Conservation (phyloP, 1,139 yeast genomes). For the Chernovozyma aurita region DNA sequence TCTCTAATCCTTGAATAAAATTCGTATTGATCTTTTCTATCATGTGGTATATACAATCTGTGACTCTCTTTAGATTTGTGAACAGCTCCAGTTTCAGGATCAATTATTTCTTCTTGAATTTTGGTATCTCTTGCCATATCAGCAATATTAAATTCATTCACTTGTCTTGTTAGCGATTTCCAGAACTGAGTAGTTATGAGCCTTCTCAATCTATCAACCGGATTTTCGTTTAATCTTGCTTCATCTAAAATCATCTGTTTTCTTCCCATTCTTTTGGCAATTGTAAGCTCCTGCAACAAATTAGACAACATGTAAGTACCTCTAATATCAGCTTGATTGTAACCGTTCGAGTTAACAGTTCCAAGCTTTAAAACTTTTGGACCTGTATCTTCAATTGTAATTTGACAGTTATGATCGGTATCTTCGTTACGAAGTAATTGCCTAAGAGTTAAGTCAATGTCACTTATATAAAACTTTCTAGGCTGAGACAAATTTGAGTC, state of each 20-base stretch:
- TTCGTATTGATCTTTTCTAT: constrained; percentile 68
- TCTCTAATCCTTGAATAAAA: constrained; percentile 57
- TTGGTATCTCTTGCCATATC: constrained; percentile 82
- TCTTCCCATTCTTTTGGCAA: constrained; percentile 79
- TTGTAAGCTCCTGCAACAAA: constrained; percentile 81
- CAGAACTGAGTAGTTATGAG: constrained; percentile 77
- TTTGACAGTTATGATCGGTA: constrained; percentile 81
- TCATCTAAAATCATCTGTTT: constrained; percentile 77
- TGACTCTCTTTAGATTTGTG: constrained; percentile 44
- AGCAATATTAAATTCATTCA: constrained; percentile 57
- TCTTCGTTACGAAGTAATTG: constrained; percentile 76
- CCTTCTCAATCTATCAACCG: constrained; percentile 73
- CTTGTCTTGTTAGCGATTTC: constrained; percentile 70
- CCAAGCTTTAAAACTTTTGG: constrained; percentile 14
- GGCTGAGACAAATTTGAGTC: constrained; percentile 38
- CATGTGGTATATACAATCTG: constrained; percentile 72
- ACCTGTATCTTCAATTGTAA: constrained; percentile 33
- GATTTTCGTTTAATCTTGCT: constrained; percentile 80
- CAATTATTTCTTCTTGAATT: constrained; percentile 52
- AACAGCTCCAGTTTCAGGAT: constrained; percentile 26
- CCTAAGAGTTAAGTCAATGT: constrained; percentile 68
- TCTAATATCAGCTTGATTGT: constrained; percentile 63
- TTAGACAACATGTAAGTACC: constrained; percentile 93
- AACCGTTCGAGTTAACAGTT: constrained; percentile 82
- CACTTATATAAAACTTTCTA: constrained; percentile 64